Percentiles rank a stretch among this genome's conserved stretches.
Evolutionary conservation across 2,329 filamentous ascomycete genomes (phyloP).

Genomic region (Trichoderma sp.): DNA sequence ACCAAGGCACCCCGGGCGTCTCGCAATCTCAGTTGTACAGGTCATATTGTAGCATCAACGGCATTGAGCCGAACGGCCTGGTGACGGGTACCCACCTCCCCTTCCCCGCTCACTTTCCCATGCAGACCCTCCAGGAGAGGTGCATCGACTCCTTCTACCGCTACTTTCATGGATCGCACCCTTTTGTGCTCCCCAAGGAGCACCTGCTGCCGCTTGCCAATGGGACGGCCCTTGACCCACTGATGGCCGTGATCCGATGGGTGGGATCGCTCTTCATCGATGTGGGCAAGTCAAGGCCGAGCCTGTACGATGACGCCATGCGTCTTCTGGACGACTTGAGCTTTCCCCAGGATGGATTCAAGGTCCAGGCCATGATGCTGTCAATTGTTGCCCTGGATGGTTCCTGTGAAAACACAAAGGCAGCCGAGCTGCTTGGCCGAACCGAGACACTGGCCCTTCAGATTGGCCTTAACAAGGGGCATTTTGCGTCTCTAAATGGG

Average conservation of each 20-base stretch:
- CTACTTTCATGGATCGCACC: constrained; percentile 62
- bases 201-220: constrained; percentile 54
- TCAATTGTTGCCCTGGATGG: constrained; percentile 79
- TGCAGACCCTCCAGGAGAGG: constrained; percentile 51
- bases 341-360: constrained; percentile 59
- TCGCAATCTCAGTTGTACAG: constrained; percentile 49
- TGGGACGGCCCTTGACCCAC: constrained; percentile 52
- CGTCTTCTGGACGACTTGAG: constrained; percentile 53
- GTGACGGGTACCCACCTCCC: constrained; percentile 22
- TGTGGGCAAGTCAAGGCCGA: constrained; percentile 49
- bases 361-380: constrained; percentile 78
- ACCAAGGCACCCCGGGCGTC: constrained; percentile 31
- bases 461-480: constrained; percentile 72
- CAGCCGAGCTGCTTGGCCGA: constrained; percentile 66
- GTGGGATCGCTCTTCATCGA: constrained; percentile 61
- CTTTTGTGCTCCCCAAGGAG: constrained; percentile 59
- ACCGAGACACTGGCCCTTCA: constrained; percentile 75
- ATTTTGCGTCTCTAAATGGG: constrained; percentile 68
- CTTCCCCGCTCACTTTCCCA: constrained; percentile 33
- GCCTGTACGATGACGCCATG: constrained; percentile 63
- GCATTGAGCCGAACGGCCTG: constrained; percentile 33
- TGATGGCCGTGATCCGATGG: constrained; percentile 60
- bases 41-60: constrained; percentile 37
- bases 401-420: constrained; percentile 70
- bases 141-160: constrained; percentile 63